Conservation (phyloP, 225 moss, liverwort and hornwort species). For the Physcomitrium patens region DNA sequence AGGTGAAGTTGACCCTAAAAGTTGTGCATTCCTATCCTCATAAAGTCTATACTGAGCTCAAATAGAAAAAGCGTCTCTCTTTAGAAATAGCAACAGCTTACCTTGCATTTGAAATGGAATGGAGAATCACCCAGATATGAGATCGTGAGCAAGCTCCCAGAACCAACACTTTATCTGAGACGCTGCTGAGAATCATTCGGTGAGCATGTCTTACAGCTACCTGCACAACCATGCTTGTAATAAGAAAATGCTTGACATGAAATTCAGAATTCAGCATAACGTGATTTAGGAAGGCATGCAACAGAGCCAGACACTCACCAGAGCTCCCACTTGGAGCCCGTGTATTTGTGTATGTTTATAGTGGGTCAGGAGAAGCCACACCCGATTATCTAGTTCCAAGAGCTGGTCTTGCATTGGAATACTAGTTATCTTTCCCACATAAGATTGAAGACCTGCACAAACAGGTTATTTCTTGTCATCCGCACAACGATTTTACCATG, state of each 20-base stretch:
- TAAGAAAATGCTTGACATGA: constrained; percentile 22
- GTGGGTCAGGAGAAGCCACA: constrained; percentile 84
- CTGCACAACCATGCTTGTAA: constrained; percentile 41
- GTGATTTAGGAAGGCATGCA: background rate
- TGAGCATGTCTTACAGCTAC: constrained; percentile 71
- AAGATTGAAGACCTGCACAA: constrained; percentile 57
- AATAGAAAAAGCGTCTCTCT: background rate
- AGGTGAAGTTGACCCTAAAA: constrained; percentile 5
- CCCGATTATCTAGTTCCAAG: constrained; percentile 76
- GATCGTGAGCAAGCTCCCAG: constrained; percentile 79
- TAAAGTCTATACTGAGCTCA: background rate
- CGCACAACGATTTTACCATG: background rate
- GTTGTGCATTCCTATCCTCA: background rate
- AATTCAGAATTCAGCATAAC: background rate
- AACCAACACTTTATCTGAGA: constrained; percentile 60
- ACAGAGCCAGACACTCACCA: constrained; percentile 51
- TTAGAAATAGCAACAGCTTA: constrained; percentile 24
- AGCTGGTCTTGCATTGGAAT: constrained; percentile 59
- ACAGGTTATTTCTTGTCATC: constrained; percentile 27
- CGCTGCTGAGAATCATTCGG: constrained; percentile 49
- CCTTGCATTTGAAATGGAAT: constrained; percentile 55
- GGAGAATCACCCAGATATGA: constrained; percentile 63
- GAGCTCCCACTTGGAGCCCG: constrained; percentile 77
- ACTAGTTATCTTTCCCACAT: constrained; percentile 69
- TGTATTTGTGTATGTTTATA: constrained; percentile 56